Conservation (phyloP, 2,329 filamentous ascomycete species). For the Cadophora sp. region DNA sequence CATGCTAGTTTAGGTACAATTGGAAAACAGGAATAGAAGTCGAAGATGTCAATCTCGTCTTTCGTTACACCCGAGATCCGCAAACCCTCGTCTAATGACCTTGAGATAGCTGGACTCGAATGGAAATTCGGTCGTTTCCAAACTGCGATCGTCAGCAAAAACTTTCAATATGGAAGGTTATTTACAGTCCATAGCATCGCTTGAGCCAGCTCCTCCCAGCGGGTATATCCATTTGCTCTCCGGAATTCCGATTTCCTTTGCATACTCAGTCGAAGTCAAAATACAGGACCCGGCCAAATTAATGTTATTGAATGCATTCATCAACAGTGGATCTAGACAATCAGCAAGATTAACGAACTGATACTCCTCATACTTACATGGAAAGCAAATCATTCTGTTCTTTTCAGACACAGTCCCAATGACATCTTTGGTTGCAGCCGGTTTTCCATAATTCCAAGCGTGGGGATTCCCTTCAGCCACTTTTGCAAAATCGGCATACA, state of each 20-base stretch:
- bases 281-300: constrained; percentile 68
- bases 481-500: constrained; percentile 49
- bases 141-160: constrained; percentile 50
- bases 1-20: constrained; percentile 73
- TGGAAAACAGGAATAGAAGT: constrained; percentile 74
- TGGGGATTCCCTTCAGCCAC: constrained; percentile 12
- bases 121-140: constrained; percentile 67
- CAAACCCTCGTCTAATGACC: constrained; percentile 62
- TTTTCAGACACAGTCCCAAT: constrained; percentile 61
- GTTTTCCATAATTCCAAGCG: constrained; percentile 62
- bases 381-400: constrained; percentile 73
- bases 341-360: constrained; percentile 29
- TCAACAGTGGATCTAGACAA: constrained; percentile 65
- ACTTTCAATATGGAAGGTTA: constrained; percentile 1
- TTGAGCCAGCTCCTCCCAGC: constrained; percentile 67
- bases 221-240: constrained; percentile 67
- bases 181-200: constrained; percentile 62
- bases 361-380: constrained; percentile 55
- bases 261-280: constrained; percentile 63
- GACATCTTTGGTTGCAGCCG: constrained; percentile 52
- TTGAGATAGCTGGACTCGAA: constrained; percentile 63
- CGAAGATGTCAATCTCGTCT: constrained; percentile 63
- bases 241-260: constrained; percentile 60
- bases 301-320: constrained; percentile 76
- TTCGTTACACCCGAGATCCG: constrained; percentile 53